Conservation (phyloP, 192 early-diverging fungal genomes). For the Linderina pennispora region DNA sequence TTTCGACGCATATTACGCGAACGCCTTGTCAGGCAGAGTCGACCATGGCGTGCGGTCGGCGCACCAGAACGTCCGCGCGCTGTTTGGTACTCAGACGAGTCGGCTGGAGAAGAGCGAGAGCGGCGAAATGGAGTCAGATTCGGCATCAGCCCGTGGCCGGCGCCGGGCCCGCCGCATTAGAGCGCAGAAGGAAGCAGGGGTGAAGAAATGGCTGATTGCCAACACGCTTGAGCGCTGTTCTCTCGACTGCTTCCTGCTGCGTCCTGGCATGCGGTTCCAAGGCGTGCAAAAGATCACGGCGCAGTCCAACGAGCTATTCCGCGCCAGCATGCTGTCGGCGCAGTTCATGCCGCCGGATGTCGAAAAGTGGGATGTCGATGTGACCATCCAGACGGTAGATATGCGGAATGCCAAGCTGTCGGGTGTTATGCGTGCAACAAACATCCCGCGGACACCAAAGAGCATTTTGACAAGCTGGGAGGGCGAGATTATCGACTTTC, state of each 20-base stretch:
- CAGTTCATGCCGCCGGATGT: background rate
- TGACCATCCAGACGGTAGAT: slow-evolving; percentile 33
- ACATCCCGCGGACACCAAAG: slow-evolving; percentile 47
- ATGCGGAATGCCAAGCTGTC: slow-evolving; percentile 17
- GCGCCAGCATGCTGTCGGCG: background rate
- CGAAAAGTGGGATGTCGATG: slow-evolving; percentile 4
- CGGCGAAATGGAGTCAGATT: slow-evolving; percentile 2
- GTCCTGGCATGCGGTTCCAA: slow-evolving; percentile 23
- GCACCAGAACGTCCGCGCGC: background rate
- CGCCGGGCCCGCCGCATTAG: background rate
- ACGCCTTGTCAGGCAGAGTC: background rate
- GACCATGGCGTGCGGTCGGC: too few species aligned
- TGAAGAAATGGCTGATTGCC: slow-evolving; percentile 16
- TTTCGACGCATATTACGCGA: background rate
- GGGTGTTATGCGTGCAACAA: slow-evolving; percentile 56
- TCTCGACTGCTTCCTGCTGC: slow-evolving; percentile 35
- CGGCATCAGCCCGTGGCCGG: too few species aligned
- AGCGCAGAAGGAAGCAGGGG: slow-evolving; percentile 17
- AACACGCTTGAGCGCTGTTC: slow-evolving; percentile 23
- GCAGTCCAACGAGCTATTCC: background rate
- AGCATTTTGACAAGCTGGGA: slow-evolving; percentile 57
- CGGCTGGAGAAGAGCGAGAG: slow-evolving; percentile 12
- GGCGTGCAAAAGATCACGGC: slow-evolving; percentile 22
- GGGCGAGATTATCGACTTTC: slow-evolving; percentile 63
- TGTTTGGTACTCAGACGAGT: background rate